Evolutionary conservation across 169 alveolate species (phyloP).

Genomic region (Neospora caninum): DNA sequence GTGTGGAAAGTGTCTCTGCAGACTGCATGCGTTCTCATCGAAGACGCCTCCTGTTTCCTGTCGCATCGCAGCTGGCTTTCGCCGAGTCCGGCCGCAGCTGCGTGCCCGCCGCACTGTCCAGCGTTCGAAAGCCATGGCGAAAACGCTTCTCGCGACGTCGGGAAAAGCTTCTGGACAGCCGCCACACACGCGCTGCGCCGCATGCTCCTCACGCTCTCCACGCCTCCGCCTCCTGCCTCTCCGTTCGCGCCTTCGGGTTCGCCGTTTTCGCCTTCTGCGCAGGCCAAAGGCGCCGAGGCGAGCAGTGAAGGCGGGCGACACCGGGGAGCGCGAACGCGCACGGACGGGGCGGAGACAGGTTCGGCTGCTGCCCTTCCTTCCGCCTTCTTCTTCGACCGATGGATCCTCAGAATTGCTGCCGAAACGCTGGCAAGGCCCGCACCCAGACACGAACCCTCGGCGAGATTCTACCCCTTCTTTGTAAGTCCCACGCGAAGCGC

Average conservation of each 20-base stretch:
- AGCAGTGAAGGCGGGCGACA: neutral
- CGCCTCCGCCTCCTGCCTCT: neutral
- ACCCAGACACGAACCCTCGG: neutral
- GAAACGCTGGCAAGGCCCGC: neutral
- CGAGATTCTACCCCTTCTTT: conserved; percentile 2
- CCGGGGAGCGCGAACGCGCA: neutral
- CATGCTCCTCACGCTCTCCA: neutral
- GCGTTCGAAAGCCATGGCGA: neutral
- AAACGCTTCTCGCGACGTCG: neutral
- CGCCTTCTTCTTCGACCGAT: conserved; percentile 17
- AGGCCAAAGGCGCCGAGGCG: neutral
- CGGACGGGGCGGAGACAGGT: neutral
- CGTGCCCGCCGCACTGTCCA: neutral
- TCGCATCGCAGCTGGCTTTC: neutral
- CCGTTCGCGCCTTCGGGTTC: neutral
- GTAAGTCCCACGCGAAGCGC: neutral
- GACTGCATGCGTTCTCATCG: neutral
- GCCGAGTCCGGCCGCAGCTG: neutral
- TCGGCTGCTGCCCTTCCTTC: neutral
- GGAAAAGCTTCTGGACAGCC: neutral
- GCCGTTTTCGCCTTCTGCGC: neutral
- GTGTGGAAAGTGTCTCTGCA: neutral
- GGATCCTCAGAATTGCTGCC: conserved; percentile 11
- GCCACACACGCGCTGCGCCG: neutral
- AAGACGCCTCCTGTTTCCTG: conserved; percentile 16